Evolutionary conservation across 208 protist species (phyloP).

Genomic region (Leishmania tropica): DNA sequence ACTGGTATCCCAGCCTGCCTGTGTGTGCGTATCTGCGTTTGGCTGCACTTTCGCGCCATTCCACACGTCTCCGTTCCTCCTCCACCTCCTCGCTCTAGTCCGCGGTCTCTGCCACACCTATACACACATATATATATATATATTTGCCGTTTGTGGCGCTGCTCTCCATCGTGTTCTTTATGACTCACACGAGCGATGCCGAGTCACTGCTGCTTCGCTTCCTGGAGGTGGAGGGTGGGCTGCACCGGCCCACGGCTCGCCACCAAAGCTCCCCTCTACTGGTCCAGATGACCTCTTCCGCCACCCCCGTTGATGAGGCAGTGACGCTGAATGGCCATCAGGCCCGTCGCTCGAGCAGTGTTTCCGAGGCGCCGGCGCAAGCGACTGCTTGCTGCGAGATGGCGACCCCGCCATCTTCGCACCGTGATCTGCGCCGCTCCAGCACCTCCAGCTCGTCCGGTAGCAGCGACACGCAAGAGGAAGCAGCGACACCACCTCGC

Average conservation of each 20-base stretch:
- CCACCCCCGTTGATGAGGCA: not conserved
- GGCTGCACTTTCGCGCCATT: not conserved
- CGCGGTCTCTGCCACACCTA: not conserved
- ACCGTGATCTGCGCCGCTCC: not conserved
- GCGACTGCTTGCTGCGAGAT: not conserved
- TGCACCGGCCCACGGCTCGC: not conserved
- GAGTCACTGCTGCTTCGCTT: slow-evolving; percentile 14
- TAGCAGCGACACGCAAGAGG: slow-evolving; percentile 12
- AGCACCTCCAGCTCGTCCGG: not conserved
- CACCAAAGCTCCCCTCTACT: not conserved
- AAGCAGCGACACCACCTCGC: slow-evolving; percentile 14
- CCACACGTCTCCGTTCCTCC: not conserved
- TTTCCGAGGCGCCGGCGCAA: not conserved
- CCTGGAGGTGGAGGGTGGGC: slow-evolving; percentile 11
- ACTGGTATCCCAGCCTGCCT: slow-evolving; percentile 4
- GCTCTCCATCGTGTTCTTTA: not conserved
- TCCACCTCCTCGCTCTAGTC: not conserved
- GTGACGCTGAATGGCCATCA: not conserved
- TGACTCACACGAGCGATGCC: slow-evolving; percentile 17
- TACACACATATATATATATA: not conserved
- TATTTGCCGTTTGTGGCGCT: not conserved
- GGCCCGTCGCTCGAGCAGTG: not conserved
- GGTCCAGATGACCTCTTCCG: not conserved
- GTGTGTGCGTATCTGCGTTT: not conserved
- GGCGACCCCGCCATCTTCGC: not conserved